Evolutionary conservation across 2,329 filamentous ascomycete species (phyloP).

Genomic region (Cyclaneusma minus): DNA sequence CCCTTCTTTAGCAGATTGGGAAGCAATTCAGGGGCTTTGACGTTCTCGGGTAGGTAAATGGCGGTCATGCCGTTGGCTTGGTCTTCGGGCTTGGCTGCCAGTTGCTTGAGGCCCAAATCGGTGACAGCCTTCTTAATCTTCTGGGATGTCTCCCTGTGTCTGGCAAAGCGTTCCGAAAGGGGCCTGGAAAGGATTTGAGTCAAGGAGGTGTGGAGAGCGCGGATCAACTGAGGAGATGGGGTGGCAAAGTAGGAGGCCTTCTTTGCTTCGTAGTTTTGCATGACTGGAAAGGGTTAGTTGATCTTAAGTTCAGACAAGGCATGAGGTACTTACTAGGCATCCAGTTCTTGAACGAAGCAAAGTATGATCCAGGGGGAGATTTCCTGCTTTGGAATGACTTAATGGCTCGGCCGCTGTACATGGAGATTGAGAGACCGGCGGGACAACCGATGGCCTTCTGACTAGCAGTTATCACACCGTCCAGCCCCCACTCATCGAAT

Average conservation of each 20-base stretch:
- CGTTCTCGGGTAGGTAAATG: conserved; percentile 77
- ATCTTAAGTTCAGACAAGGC: conserved; percentile 1
- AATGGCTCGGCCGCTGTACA: conserved; percentile 82
- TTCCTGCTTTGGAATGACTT: conserved; percentile 66
- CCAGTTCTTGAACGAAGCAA: conserved; percentile 96
- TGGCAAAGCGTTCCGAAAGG: conserved; percentile 67
- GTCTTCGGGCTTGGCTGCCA: conserved; percentile 72
- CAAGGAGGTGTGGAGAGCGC: conserved; percentile 79
- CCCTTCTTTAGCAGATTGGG: conserved; percentile 75
- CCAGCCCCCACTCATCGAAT: conserved; percentile 89
- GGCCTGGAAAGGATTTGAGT: conserved; percentile 72
- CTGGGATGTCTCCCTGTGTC: conserved; percentile 65
- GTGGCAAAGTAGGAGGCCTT: conserved; percentile 98
- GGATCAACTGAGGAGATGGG: conserved; percentile 84
- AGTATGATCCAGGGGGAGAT: conserved; percentile 74
- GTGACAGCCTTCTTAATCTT: conserved; percentile 73
- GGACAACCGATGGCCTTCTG: conserved; percentile 97
- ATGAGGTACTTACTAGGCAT: conserved; percentile 52
- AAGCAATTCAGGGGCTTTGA: conserved; percentile 69
- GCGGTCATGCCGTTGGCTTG: conserved; percentile 98
- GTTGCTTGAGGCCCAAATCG: conserved; percentile 71
- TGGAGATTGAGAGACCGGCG: conserved; percentile 83
- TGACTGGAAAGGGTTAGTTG: conserved; percentile 38
- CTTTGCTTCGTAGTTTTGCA: conserved; percentile 97
- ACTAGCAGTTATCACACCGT: conserved; percentile 83